Base-by-base conservation (phyloP, 176 grass and related monocot genomes). In the Puccinellia tenuiflora region DNA sequence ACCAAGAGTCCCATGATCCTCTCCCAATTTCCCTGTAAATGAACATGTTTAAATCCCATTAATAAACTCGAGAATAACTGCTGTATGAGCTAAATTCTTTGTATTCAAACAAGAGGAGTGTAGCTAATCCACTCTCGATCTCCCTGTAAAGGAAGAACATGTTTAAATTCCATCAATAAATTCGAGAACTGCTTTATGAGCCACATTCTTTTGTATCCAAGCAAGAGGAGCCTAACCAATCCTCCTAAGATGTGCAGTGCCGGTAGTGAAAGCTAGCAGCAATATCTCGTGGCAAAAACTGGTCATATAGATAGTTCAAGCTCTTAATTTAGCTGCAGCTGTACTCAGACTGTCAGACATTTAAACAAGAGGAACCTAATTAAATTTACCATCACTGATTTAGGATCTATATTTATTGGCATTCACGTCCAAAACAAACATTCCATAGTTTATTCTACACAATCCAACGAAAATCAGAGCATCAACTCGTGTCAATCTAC, bases 1-100 rank as follows among this genome's bases (percentile, higher is more conserved):
- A 60, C 95, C 95, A 98, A 68, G 95, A 98, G 75, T 91, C 88
- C 86, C 81, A 85, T 66, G 67, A 26, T 84, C 95, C 95, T 84
- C 76, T 80, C 84, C 92, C 95, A 76, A 98, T 92, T 91, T 94
- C 90, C 52, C 95, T 97, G 79, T 51, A 74, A 2, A 56, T 18
- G 40, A 37, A 92, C 24, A 43, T 14, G 72, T 66, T 74, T 81
- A 79, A 72, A 35, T 73, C 68, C 30, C 39, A 66, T 79, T 22
- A 89, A 61, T 61, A 59, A 50, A 87, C n/a, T 81, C 21, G 38
- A 35, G 21, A 56, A 47, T 6, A 79, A 76, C 37, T 64, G 70
- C 18, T 40, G 6, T 34, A 61, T 62, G 28, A 34, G 29, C 5
- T 40, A 17, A 69, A 20, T 37, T 85, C 7, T 45, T 16, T 56